These are phyloP conservation scores for Prunus yedoensis DNA, from an alignment of 331 rosid species.

Conservation along the genomic window DNA sequence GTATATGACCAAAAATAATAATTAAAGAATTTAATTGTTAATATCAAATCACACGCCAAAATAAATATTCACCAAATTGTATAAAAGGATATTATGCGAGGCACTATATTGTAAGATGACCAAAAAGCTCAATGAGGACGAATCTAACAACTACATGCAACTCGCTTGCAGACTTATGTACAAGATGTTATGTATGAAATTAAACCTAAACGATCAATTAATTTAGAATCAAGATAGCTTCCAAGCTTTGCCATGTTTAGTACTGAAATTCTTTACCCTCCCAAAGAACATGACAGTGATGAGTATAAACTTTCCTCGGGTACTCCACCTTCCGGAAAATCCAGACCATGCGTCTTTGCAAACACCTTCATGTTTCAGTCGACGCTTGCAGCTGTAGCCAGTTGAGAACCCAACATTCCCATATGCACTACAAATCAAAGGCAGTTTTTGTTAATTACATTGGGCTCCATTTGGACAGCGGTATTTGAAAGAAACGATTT, in stretches of 20 bases:
- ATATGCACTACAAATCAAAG: constrained; percentile 52
- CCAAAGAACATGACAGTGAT: constrained; percentile 78
- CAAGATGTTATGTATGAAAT: neutral
- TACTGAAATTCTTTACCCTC: constrained; percentile 61
- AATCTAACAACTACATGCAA: too few relatives aligned
- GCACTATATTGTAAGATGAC: too few relatives aligned
- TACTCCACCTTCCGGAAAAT: constrained; percentile 63
- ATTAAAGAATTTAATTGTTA: too few relatives aligned
- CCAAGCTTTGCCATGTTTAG: constrained; percentile 60
- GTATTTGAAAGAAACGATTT: too few relatives aligned
- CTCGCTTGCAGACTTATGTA: neutral
- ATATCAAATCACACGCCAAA: too few relatives aligned
- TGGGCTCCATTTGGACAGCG: too few relatives aligned
- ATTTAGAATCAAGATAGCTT: constrained; percentile 26
- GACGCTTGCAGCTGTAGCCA: constrained; percentile 66
- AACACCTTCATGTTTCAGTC: constrained; percentile 20
- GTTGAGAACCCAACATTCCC: constrained; percentile 78
- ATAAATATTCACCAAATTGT: too few relatives aligned
- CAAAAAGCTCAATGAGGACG: too few relatives aligned
- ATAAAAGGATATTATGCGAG: too few relatives aligned
- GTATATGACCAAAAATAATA: too few relatives aligned
- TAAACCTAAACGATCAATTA: neutral
- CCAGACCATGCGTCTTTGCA: constrained; percentile 65
- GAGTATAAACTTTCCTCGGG: constrained; percentile 52
- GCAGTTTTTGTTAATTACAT: neutral